Evolutionary conservation across 2,329 filamentous ascomycete genomes (phyloP).

Genomic region (Colletotrichum sp.): DNA sequence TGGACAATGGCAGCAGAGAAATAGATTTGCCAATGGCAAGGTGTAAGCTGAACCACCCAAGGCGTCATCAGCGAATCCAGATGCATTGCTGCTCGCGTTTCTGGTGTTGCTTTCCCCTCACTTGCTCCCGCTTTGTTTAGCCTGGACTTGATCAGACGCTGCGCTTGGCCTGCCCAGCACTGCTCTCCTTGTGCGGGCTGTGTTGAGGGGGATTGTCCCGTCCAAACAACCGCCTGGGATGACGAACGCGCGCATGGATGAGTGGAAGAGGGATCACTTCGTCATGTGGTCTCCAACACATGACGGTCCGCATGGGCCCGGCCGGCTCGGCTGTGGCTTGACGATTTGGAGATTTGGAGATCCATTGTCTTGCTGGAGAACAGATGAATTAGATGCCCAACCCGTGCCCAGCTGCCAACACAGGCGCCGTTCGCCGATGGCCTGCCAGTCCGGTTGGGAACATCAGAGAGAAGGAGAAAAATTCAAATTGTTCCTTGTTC

Average conservation of each 20-base stretch:
- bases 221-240: neutral
- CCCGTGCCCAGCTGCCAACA: neutral
- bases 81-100: neutral
- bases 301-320: neutral
- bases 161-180: neutral
- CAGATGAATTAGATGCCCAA: neutral
- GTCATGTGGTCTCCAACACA: constrained; percentile 12
- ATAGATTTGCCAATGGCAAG: neutral
- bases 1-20: neutral
- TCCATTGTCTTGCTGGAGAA: neutral
- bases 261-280: neutral
- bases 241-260: constrained; percentile 1
- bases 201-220: neutral
- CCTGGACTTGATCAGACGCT: neutral
- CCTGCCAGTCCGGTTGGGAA: neutral
- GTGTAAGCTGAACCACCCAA: neutral
- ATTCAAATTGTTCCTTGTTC: neutral
- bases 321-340: neutral
- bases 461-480: neutral
- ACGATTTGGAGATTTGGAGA: neutral
- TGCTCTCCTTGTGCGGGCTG: neutral
- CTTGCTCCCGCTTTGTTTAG: neutral
- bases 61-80: neutral
- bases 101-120: neutral
- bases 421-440: neutral